Percentiles rank a stretch among this genome's conserved stretches.
Conservation (phyloP, 106 monocot species). For the Dendrobium nobile region DNA sequence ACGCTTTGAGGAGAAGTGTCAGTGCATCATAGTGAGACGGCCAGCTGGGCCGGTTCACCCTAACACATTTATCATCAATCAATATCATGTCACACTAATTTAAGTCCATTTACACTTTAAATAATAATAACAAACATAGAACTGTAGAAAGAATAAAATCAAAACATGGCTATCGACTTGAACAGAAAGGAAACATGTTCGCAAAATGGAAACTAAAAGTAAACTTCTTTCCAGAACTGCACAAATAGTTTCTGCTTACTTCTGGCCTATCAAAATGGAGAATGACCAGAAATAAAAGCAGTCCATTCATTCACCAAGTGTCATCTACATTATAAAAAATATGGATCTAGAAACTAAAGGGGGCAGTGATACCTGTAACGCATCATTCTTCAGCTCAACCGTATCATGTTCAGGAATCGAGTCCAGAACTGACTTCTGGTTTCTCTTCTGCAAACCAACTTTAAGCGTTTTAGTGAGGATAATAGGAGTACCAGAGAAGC, state of each 20-base stretch:
- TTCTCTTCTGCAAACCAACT: slow-evolving; percentile 40
- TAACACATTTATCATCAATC: background rate
- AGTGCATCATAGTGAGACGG: too few relatives aligned
- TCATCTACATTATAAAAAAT: background rate
- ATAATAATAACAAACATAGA: background rate
- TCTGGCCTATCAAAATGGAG: background rate
- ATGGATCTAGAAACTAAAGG: background rate
- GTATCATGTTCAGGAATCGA: slow-evolving; percentile 60
- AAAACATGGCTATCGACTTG: background rate
- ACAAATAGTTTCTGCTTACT: background rate
- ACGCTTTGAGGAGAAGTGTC: too few relatives aligned
- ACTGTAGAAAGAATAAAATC: background rate
- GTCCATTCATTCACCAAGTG: background rate
- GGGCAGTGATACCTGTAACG: slow-evolving; percentile 31
- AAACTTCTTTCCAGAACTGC: background rate
- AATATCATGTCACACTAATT: background rate
- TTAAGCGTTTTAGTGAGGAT: slow-evolving; percentile 32
- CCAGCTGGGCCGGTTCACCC: too few relatives aligned
- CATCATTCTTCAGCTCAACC: slow-evolving; percentile 28
- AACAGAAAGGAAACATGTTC: background rate
- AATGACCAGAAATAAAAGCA: background rate
- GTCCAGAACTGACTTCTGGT: slow-evolving; percentile 28
- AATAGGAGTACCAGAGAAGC: slow-evolving; percentile 20
- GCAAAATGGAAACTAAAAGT: background rate
- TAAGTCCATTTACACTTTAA: background rate